phyloP scores from a whole-genome alignment of 257 asterid genomes.

The Misopates orontium region DNA sequence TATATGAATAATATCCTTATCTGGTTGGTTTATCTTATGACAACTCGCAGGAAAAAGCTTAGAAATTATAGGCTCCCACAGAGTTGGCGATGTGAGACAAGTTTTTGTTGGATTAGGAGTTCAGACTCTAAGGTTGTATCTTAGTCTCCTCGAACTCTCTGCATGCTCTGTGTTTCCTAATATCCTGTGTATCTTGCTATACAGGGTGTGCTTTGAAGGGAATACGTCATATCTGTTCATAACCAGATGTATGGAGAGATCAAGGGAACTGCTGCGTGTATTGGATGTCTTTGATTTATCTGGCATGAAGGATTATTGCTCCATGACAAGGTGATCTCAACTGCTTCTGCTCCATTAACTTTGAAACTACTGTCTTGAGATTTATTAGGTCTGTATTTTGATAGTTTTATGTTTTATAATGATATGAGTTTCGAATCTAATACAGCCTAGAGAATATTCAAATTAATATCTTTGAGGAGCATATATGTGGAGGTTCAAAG shows the following conservation, averaged over 20 bases:
- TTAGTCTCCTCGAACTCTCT: slow-evolving; percentile 15
- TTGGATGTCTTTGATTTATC: slow-evolving; percentile 38
- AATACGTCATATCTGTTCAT: slow-evolving; percentile 39
- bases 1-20: background rate
- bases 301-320: slow-evolving; percentile 25
- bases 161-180: slow-evolving; percentile 25
- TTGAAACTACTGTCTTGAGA: slow-evolving; percentile 10
- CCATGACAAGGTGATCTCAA: slow-evolving; percentile 45
- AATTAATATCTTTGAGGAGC: slow-evolving; percentile 35
- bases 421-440: slow-evolving; percentile 16
- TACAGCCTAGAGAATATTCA: slow-evolving; percentile 52
- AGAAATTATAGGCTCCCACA: slow-evolving; percentile 39
- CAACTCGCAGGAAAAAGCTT: slow-evolving; percentile 39
- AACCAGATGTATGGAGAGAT: slow-evolving; percentile 38
- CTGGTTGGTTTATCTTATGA: slow-evolving; percentile 3
- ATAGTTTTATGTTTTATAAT: slow-evolving; percentile 9
- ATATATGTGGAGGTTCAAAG: slow-evolving; percentile 38
- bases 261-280: slow-evolving; percentile 37
- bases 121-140: slow-evolving; percentile 42
- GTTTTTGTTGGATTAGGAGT: slow-evolving; percentile 51
- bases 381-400: slow-evolving; percentile 3
- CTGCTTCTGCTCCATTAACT: background rate
- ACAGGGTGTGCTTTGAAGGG: slow-evolving; percentile 42
- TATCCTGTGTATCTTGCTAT: slow-evolving; percentile 10
- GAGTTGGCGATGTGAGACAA: slow-evolving; percentile 34